Base-by-base conservation (phyloP, 345 rosid species). In the Cardamine chenopodiifolia region DNA sequence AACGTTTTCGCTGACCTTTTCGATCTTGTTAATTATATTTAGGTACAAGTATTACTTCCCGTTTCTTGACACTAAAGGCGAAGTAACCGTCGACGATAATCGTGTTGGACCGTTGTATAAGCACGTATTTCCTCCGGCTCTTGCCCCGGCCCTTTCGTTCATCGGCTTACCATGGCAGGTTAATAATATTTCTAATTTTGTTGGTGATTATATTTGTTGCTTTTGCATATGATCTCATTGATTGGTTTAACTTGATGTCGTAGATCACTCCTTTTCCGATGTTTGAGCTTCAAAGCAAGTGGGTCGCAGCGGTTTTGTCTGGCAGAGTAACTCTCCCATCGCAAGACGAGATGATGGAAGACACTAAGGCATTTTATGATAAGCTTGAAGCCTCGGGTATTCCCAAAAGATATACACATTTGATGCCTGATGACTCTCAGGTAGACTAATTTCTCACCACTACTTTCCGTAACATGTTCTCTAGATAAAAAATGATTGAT, bases 1-100 rank as follows among this genome's bases (percentile, higher is more conserved):
- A 37, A 66, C 34, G 3, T 50, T 67, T 48, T 50, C 15, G 35
- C 17, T 70, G 5, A 62, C 26, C 11, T 54, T 42, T 32, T 31
- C 1, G 2, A 32, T 40, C 19, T 49, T 60, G 35, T 40, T 62
- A 4, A 11, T 25, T 28, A 39, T 57, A 20, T 17, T 35, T 74
- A 94, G 98, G 87, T 94, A 91, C 89, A 89, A 91, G 73, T 91
- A 91, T 78, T 82, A 85, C 78, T 89, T 87, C 74, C 96, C 96
- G n/a, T 93, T 93, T 82, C 91, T 93, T 8, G 90, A 89, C 64
- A 89, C 95, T 8, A 79, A 83, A 45, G 96, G 89, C 52, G 40
- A 80, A 69, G 92, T 94, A 73, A 85, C 82, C 1, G 85, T 90
- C 34, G 97, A 89, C n/a, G 96, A 90, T 62, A 91, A 88, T 70